Evolutionary conservation across 1,284 basidiomycete species (phyloP).

Genomic region (Apiotrichum mycotoxinovorans): DNA sequence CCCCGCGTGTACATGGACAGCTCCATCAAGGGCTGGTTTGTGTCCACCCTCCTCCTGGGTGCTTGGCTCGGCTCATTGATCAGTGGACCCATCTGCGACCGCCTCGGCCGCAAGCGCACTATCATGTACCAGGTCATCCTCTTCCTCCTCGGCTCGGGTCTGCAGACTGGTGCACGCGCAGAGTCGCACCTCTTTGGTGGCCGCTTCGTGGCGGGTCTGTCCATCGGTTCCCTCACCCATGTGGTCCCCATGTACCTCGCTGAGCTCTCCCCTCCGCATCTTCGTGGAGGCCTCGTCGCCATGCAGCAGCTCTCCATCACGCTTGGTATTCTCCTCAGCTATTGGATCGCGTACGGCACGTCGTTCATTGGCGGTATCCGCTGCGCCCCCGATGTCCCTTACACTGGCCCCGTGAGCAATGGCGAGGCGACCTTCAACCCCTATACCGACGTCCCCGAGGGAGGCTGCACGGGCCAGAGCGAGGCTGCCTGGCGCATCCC

Average conservation of each 20-base stretch:
- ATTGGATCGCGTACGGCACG: slow-evolving; percentile 18
- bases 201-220: slow-evolving; percentile 44
- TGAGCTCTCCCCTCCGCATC: slow-evolving; percentile 66
- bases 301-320: slow-evolving; percentile 72
- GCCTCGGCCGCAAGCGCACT: slow-evolving; percentile 17
- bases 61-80: slow-evolving; percentile 23
- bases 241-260: slow-evolving; percentile 61
- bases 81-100: slow-evolving; percentile 26
- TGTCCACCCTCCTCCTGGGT: slow-evolving; percentile 21
- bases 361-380: slow-evolving; percentile 25
- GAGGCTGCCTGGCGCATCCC: slow-evolving; percentile 31
- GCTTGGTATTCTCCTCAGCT: slow-evolving; percentile 62
- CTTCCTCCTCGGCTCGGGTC: slow-evolving; percentile 56
- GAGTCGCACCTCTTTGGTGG: slow-evolving; percentile 47
- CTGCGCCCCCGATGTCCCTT: slow-evolving; percentile 24
- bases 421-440: slow-evolving; percentile 14
- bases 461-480: slow-evolving; percentile 29
- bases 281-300: slow-evolving; percentile 69
- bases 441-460: slow-evolving; percentile 20
- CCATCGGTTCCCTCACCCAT: slow-evolving; percentile 35
- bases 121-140: slow-evolving; percentile 33
- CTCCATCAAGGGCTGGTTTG: slow-evolving; percentile 17
- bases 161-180: slow-evolving; percentile 49
- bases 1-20: slow-evolving; percentile 13
- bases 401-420: slow-evolving; percentile 21